Base-by-base conservation (phyloP, 2,329 filamentous ascomycete genomes). In the Dendryphion nanum region DNA sequence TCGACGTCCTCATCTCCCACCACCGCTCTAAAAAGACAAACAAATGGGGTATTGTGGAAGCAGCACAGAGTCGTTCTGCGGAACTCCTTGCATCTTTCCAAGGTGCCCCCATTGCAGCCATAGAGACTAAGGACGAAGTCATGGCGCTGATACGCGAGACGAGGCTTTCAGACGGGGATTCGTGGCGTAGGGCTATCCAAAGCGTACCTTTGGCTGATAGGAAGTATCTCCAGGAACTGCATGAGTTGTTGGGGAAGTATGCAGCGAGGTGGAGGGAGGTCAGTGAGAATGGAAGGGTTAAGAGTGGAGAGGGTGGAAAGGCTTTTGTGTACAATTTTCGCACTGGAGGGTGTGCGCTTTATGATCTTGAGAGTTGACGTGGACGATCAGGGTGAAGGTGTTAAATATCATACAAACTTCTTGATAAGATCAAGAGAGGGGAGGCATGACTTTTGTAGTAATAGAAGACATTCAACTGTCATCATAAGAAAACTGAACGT, bases 291-390 rank as follows among this genome's bases (percentile, higher is more conserved):
- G 53, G 45, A 4, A 54, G 47, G n/a, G 61, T 68, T 50, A 42
- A 73, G 4, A 77, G 74, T 30, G 56, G 50, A 1, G 59, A 64
- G 6, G 76, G 77, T 17, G 77, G 79, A 32, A 86, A 90, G 61
- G 86, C 87, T 8, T 95, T 95, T 67, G 78, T 96, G 36, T 95
- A 95, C 68, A 95, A 95, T 56, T 95, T 94, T 54, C 76, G 89
- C 42, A 94, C 88, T 7, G 86, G 85, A 0, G 83, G 78, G 41
- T 90, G 87, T 61, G 77, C 95, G 35, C 88, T 91, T 60, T 95
- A 95, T 64, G 89, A 95, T 66, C 67, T 96, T 44, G 74, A 63
- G 35, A 55, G 41, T 32, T 65, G 41, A 60, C n/a, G n/a, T n/a
- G n/a, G n/a, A n/a, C n/a, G n/a, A n/a, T n/a, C n/a, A n/a, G n/a